Conservation (phyloP, 805 yeast species). For the Debaryomyces castellii region DNA sequence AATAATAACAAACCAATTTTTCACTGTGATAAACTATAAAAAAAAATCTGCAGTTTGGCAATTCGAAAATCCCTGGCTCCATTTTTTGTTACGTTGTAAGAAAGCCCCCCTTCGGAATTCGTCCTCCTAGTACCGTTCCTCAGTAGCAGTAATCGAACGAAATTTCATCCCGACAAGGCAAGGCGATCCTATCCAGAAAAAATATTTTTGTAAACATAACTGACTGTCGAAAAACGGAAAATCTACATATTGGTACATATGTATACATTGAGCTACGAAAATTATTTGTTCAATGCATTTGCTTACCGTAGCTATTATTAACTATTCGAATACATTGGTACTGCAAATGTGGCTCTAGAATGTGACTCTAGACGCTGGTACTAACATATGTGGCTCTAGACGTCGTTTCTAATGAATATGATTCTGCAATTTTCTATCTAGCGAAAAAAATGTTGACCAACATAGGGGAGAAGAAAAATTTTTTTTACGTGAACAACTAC, state of each 20-base stretch:
- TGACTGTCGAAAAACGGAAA: not conserved
- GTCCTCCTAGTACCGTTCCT: not conserved
- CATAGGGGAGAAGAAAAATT: not conserved
- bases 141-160: not conserved
- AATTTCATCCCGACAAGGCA: not conserved
- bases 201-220: not conserved
- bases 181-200: not conserved
- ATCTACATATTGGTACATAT: not conserved
- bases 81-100: not conserved
- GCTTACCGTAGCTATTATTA: not conserved
- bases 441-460: no score
- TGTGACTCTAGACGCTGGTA: not conserved
- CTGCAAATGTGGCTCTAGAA: not conserved
- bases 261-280: not conserved
- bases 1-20: not conserved
- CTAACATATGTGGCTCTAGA: no score
- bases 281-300: not conserved
- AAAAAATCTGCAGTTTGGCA: conserved; percentile 1
- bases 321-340: not conserved
- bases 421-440: no score
- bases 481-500: no score
- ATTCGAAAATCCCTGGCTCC: not conserved
- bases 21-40: not conserved
- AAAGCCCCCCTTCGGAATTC: not conserved
- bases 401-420: no score